Evolutionary conservation across 148 eudicot genomes (phyloP).

Genomic region (Rhododendron simsii): DNA sequence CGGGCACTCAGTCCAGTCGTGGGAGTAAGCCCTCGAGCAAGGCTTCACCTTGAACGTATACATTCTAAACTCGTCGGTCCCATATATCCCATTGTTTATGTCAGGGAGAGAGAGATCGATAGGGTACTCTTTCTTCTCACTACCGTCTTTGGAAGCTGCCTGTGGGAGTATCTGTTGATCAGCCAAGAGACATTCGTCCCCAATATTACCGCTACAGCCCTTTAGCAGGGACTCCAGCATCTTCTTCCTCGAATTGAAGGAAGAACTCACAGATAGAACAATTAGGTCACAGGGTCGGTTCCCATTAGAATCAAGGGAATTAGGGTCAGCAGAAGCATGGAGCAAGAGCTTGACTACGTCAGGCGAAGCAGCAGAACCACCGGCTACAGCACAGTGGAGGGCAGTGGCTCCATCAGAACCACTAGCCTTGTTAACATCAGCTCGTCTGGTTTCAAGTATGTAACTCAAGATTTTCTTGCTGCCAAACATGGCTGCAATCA

Average conservation of each 20-base stretch:
- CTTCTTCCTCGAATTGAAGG: slow-evolving; percentile 46
- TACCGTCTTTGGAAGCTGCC: slow-evolving; percentile 29
- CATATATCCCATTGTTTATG: slow-evolving; percentile 78
- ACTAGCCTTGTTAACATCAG: slow-evolving; percentile 65
- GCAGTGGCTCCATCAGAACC: slow-evolving; percentile 89
- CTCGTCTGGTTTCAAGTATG: slow-evolving; percentile 46
- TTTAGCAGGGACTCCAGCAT: slow-evolving; percentile 46
- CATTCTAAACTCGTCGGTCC: slow-evolving; percentile 94
- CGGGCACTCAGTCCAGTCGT: slow-evolving; percentile 99
- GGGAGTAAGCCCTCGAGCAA: slow-evolving; percentile 94
- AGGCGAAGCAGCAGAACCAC: slow-evolving; percentile 43
- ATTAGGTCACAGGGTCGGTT: slow-evolving; percentile 62
- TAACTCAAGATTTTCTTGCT: slow-evolving; percentile 54
- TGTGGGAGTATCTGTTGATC: slow-evolving; percentile 32
- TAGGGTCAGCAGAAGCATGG: slow-evolving; percentile 50
- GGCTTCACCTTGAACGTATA: slow-evolving; percentile 86
- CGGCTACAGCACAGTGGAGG: slow-evolving; percentile 81
- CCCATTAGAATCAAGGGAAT: slow-evolving; percentile 52
- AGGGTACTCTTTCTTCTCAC: slow-evolving; percentile 79
- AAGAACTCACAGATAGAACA: slow-evolving; percentile 24
- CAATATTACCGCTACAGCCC: slow-evolving; percentile 20
- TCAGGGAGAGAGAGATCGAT: slow-evolving; percentile 85
- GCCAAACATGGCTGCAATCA: slow-evolving; percentile 87
- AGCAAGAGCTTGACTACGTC: slow-evolving; percentile 65
- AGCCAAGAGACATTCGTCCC: slow-evolving; percentile 20